Evolutionary conservation across 129 eudicot species (phyloP).

Genomic region (Centrapalus pauciflorus): DNA sequence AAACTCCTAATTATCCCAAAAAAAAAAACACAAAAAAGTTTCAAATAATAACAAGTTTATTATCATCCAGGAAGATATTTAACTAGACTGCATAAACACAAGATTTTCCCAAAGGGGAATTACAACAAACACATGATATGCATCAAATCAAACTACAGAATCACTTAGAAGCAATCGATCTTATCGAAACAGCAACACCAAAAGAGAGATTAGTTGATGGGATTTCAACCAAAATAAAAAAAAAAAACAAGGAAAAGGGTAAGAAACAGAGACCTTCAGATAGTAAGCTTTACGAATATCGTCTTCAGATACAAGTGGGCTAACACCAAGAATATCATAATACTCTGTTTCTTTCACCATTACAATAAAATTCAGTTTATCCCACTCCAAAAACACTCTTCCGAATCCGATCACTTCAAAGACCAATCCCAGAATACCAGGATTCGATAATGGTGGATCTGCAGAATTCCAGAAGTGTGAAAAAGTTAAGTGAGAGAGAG

Average conservation of each 20-base stretch:
- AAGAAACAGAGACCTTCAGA: slow-evolving; percentile 46
- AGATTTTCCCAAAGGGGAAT: neutral
- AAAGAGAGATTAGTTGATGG: neutral
- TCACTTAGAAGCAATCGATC: neutral
- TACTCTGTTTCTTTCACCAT: slow-evolving; percentile 94
- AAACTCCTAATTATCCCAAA: no score
- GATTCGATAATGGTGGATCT: neutral
- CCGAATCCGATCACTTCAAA: neutral
- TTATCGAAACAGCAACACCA: neutral
- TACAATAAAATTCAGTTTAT: slow-evolving; percentile 9
- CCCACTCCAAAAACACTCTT: neutral
- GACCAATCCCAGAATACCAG: slow-evolving; percentile 6
- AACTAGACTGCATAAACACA: no score
- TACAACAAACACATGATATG: slow-evolving; percentile 2
- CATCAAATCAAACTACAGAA: neutral
- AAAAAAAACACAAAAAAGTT: no score
- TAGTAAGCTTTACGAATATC: slow-evolving; percentile 94
- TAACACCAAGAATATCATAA: slow-evolving; percentile 80
- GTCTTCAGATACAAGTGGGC: slow-evolving; percentile 70
- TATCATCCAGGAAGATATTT: neutral
- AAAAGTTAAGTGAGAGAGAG: slow-evolving; percentile 25
- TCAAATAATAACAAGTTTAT: no score
- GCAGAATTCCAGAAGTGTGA: slow-evolving; percentile 6
- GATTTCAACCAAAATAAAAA: neutral
- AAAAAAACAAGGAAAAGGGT: no score